Percentiles rank a stretch among this genome's conserved stretches.
phyloP scores from a whole-genome alignment of 352 stramenopile genomes.

The Pythium periplocum region DNA sequence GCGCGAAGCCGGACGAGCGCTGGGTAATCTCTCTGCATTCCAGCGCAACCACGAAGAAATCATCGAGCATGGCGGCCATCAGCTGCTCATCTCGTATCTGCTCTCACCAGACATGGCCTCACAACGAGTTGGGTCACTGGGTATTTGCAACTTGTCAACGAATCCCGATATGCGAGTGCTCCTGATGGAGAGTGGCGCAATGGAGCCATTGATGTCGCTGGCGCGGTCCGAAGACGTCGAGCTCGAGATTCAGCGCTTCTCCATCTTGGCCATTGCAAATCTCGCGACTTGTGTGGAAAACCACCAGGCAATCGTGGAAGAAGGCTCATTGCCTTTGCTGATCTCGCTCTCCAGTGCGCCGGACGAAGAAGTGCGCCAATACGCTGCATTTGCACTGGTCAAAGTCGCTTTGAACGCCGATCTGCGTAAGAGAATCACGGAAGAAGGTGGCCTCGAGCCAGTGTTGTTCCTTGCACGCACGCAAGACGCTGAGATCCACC shows the following conservation, averaged over 20 bases:
- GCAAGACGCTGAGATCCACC: conserved; percentile 89
- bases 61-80: conserved; percentile 88
- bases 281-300: conserved; percentile 92
- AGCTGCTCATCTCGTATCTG: conserved; percentile 94
- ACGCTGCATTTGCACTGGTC: conserved; percentile 93
- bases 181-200: conserved; percentile 90
- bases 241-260: conserved; percentile 93
- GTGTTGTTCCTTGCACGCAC: conserved; percentile 95
- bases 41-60: conserved; percentile 89
- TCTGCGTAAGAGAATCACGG: conserved; percentile 91
- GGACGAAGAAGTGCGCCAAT: conserved; percentile 93
- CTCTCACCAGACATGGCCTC: conserved; percentile 92
- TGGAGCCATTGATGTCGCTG: conserved; percentile 95
- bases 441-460: conserved; percentile 93
- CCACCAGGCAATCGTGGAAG: conserved; percentile 90
- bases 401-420: conserved; percentile 95
- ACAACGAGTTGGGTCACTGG: conserved; percentile 90
- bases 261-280: conserved; percentile 93
- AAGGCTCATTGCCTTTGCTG: conserved; percentile 91
- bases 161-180: conserved; percentile 85
- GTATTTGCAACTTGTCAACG: conserved; percentile 94
- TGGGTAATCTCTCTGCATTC: conserved; percentile 92
- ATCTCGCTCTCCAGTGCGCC: conserved; percentile 94
- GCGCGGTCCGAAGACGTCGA: conserved; percentile 93
- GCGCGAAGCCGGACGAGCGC: conserved; percentile 83